These are phyloP conservation scores for Barbarea vulgaris DNA, from an alignment of 345 rosid genomes.

Conservation along the genomic window DNA sequence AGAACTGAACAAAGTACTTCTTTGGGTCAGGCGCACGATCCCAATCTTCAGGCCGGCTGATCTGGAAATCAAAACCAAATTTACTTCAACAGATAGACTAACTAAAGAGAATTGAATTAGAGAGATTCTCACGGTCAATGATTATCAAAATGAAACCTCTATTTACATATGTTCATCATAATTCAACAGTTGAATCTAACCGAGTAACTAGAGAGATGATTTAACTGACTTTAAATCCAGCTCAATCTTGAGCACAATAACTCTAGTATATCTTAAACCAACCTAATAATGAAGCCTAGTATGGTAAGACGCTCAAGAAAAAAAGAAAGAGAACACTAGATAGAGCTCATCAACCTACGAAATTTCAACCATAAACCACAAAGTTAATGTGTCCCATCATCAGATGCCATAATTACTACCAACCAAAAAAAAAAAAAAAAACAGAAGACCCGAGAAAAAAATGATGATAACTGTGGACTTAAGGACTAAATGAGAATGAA, in stretches of 20 bases:
- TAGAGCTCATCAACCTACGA: neutral
- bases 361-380: slow-evolving; percentile 8
- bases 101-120: neutral
- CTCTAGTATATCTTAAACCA: neutral
- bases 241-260: neutral
- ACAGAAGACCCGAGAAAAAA: neutral
- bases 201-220: slow-evolving; percentile 1
- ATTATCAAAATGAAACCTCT: neutral
- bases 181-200: neutral
- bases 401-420: neutral
- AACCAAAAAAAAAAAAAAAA: too few relatives aligned
- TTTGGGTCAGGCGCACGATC: slow-evolving; percentile 70
- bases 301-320: neutral
- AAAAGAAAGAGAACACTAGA: slow-evolving; percentile 15
- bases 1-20: slow-evolving; percentile 87
- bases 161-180: neutral
- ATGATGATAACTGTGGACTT: neutral
- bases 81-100: slow-evolving; percentile 24
- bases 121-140: neutral
- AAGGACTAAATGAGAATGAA: neutral
- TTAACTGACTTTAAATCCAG: neutral
- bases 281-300: neutral
- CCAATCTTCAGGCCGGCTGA: slow-evolving; percentile 88
- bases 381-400: slow-evolving; percentile 10
- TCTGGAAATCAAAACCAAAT: slow-evolving; percentile 57